These are phyloP conservation scores for Ilyonectria mors-panacis DNA, from an alignment of 2,329 filamentous ascomycete species.

Conservation along the genomic window DNA sequence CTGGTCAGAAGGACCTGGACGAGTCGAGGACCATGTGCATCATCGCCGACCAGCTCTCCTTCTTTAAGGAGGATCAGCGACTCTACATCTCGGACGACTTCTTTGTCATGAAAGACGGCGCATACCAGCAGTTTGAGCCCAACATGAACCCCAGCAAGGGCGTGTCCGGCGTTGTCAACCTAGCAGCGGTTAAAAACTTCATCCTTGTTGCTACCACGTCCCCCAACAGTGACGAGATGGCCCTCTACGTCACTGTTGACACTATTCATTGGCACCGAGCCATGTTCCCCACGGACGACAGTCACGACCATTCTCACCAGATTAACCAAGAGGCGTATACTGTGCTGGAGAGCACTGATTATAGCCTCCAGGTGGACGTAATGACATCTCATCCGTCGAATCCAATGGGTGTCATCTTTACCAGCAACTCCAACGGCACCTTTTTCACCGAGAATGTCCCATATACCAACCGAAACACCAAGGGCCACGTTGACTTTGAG, in stretches of 20 bases:
- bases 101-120: slow-evolving; percentile 71
- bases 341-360: slow-evolving; percentile 94
- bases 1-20: slow-evolving; percentile 76
- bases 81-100: slow-evolving; percentile 87
- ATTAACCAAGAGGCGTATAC: slow-evolving; percentile 91
- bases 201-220: slow-evolving; percentile 87
- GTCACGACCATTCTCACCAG: slow-evolving; percentile 75
- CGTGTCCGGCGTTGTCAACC: slow-evolving; percentile 83
- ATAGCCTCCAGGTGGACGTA: slow-evolving; percentile 97
- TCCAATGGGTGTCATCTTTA: slow-evolving; percentile 90
- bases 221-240: slow-evolving; percentile 88
- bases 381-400: slow-evolving; percentile 76
- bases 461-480: slow-evolving; percentile 87
- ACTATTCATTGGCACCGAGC: slow-evolving; percentile 90
- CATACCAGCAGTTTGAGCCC: slow-evolving; percentile 78
- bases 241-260: slow-evolving; percentile 90
- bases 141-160: slow-evolving; percentile 81
- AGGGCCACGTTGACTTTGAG: slow-evolving; percentile 92
- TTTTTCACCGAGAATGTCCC: slow-evolving; percentile 95
- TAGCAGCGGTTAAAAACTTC: slow-evolving; percentile 89
- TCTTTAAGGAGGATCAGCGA: slow-evolving; percentile 80
- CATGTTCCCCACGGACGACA: slow-evolving; percentile 87
- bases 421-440: slow-evolving; percentile 97
- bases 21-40: slow-evolving; percentile 85
- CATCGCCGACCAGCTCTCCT: slow-evolving; percentile 79